These are phyloP conservation scores for Vicia villosa DNA, from an alignment of 306 rosid species.

Conservation along the genomic window DNA sequence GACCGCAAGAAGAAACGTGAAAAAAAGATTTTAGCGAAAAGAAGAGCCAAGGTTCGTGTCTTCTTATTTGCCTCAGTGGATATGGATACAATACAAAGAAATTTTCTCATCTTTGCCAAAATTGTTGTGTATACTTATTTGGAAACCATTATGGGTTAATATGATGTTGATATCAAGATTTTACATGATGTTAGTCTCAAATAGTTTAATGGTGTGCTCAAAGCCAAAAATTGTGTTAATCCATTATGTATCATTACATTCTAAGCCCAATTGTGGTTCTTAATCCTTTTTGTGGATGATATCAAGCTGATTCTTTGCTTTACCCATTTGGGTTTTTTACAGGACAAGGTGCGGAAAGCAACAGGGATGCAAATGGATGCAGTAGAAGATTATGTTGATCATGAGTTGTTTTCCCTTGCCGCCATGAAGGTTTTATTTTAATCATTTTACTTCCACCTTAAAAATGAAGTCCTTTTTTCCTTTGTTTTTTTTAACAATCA, in stretches of 20 bases:
- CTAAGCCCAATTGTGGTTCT: neutral
- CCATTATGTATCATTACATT: constrained; percentile 1
- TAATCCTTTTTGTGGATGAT: neutral
- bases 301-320: constrained; percentile 29
- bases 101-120: neutral
- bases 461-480: neutral
- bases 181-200: neutral
- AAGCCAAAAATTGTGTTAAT: neutral
- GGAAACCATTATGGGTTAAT: neutral
- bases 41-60: constrained; percentile 70
- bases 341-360: constrained; percentile 91
- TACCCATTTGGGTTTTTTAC: constrained; percentile 31
- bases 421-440: constrained; percentile 75
- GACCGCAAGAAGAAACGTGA: constrained; percentile 82
- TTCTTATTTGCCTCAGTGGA: neutral
- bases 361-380: constrained; percentile 88
- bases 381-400: constrained; percentile 71
- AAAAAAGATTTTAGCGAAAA: constrained; percentile 75
- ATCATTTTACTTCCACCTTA: neutral
- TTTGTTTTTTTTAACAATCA: neutral
- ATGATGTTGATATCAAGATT: neutral
- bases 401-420: constrained; percentile 80
- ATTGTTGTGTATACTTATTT: neutral
- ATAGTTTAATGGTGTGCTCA: neutral
- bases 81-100: neutral